These are phyloP conservation scores for Chlorella sp. DNA, from an alignment of 139 green algal genomes.

Conservation along the genomic window DNA sequence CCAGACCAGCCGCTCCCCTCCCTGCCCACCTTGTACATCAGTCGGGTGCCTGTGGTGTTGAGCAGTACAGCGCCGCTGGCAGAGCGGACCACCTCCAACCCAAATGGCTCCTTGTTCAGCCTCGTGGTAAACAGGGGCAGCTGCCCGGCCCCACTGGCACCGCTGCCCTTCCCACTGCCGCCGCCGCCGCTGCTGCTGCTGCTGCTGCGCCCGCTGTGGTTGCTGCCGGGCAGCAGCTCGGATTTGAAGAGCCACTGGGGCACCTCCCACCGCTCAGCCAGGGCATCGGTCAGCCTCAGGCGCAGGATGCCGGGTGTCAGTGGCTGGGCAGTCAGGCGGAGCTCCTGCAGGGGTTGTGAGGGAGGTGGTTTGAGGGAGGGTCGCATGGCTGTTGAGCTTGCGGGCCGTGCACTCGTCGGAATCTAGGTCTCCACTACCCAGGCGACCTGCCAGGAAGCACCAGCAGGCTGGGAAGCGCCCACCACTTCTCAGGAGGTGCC, in stretches of 20 bases:
- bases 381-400: background rate
- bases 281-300: constrained; percentile 37
- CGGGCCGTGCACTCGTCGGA: background rate
- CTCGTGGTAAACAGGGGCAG: background rate
- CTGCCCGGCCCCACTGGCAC: too few species aligned
- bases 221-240: constrained; percentile 6
- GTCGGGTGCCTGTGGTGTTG: constrained; percentile 36
- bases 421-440: too few species aligned
- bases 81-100: constrained; percentile 12
- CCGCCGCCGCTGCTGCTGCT: background rate
- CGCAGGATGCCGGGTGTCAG: constrained; percentile 21
- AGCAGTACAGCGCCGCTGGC: constrained; percentile 25
- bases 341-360: background rate
- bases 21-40: constrained; percentile 47
- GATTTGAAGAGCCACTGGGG: constrained; percentile 35
- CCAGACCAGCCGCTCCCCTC: too few species aligned
- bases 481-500: too few species aligned
- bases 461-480: too few species aligned
- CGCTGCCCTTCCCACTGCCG: background rate
- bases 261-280: constrained; percentile 47
- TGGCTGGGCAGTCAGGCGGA: background rate
- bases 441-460: too few species aligned
- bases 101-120: constrained; percentile 30
- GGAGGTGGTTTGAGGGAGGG: background rate
- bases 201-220: too few species aligned